Evolutionary conservation across 305 asterid species (phyloP), one percentile per base, ranked within the genome.

Genomic region (Rubia balearica): DNA sequence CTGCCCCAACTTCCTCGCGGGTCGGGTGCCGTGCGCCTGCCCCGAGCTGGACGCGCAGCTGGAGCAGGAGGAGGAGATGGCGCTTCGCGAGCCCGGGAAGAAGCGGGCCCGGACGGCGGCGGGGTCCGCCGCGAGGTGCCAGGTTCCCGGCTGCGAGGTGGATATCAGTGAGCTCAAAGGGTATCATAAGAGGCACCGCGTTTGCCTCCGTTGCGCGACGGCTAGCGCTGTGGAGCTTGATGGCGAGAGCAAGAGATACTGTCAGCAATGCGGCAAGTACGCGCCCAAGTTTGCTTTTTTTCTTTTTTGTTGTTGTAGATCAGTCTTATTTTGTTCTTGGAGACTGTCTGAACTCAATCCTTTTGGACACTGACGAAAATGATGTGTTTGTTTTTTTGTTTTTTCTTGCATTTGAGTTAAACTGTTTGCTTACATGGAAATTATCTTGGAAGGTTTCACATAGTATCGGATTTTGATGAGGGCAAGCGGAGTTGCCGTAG

Each of bases 221-320:
- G 96, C 94, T 40, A 79, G 64, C 48, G 70, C 75, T 1, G 98
- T 92, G 45, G 71, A 81, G 70, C 80, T 90, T 67, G 96, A 88
- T 71, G 98, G 94, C 33, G 87, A 84, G 77, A 85, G 73, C 84
- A 92, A 87, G 87, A 83, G 98, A 76, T 92, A 89, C 41, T 92
- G 96, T 75, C 96, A 92, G 78, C 98, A 92, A 84, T 92, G 98
- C 75, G 98, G 98, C 70, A 92, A 92, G 98, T 90, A 84, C 73
- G 91, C 74, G 48, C 16, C 27, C 27, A 24, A 24, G 27, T 24
- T 24, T 1, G 27, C 27, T 24, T 24, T 24, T 24, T 24, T n/a
- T n/a, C n/a, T n/a, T n/a, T n/a, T n/a, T n/a, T n/a, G n/a, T 24
- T 24, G 27, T 46, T 46, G 7, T 40, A 2, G 27, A 0, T 17